These are phyloP conservation scores for Penicillium verhagenii DNA, from an alignment of 495 filamentous ascomycete genomes.

Conservation along the genomic window DNA sequence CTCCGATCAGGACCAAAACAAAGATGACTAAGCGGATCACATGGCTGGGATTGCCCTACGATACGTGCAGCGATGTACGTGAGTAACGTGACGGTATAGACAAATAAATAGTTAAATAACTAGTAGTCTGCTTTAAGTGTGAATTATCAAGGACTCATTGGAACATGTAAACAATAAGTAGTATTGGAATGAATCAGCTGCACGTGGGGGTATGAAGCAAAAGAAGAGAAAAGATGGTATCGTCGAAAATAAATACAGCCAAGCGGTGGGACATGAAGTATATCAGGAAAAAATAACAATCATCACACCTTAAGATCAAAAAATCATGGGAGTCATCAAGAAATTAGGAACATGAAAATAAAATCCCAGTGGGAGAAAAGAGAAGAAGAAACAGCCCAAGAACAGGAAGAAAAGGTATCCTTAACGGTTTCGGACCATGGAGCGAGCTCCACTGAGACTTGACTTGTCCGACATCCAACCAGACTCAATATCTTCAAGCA, in stretches of 20 bases:
- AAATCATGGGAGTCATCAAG: conserved; percentile 1
- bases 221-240: conserved; percentile 30
- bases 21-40: conserved; percentile 15
- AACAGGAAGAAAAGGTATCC: background rate
- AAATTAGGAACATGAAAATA: background rate
- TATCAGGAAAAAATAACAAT: background rate
- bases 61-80: no score
- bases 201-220: conserved; percentile 5
- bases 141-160: no score
- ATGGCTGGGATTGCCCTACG: background rate
- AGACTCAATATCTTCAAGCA: conserved; percentile 40
- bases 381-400: background rate
- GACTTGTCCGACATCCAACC: conserved; percentile 39
- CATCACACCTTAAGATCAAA: background rate
- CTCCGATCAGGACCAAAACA: conserved; percentile 5
- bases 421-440: conserved; percentile 10
- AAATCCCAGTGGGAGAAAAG: background rate
- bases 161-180: no score
- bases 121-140: no score
- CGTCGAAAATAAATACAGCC: conserved; percentile 15
- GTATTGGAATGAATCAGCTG: background rate
- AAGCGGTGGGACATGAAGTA: background rate
- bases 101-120: no score
- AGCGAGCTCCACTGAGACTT: conserved; percentile 16
- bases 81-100: no score